These are phyloP conservation scores for Cercophora scortea DNA, from an alignment of 495 filamentous ascomycete species.

Conservation along the genomic window DNA sequence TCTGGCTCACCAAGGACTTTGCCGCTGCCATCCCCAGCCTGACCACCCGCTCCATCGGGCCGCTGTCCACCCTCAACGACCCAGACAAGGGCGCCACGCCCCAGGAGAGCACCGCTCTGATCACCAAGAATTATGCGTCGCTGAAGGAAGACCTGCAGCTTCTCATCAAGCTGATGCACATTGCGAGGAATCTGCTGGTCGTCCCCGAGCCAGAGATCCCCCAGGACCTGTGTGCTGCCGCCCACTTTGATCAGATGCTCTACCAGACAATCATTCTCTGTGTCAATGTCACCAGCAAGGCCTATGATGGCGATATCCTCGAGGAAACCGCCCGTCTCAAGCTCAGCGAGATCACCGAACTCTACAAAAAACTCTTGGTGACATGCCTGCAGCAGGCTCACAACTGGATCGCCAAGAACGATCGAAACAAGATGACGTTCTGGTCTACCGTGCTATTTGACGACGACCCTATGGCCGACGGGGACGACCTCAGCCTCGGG, in stretches of 20 bases:
- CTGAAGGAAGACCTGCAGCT: slow-evolving; percentile 76
- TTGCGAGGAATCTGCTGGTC: slow-evolving; percentile 77
- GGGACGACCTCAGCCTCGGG: slow-evolving; percentile 33
- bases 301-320: slow-evolving; percentile 80
- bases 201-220: slow-evolving; percentile 63
- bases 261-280: slow-evolving; percentile 75
- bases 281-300: slow-evolving; percentile 79
- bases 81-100: slow-evolving; percentile 46
- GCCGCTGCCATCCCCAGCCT: slow-evolving; percentile 28
- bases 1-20: slow-evolving; percentile 46
- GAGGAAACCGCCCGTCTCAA: slow-evolving; percentile 48
- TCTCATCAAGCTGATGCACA: slow-evolving; percentile 75
- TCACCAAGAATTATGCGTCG: slow-evolving; percentile 65
- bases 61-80: slow-evolving; percentile 23
- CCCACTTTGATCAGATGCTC: slow-evolving; percentile 74
- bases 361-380: slow-evolving; percentile 81
- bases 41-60: slow-evolving; percentile 29
- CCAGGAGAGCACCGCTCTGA: slow-evolving; percentile 59
- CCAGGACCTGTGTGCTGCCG: slow-evolving; percentile 77
- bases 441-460: slow-evolving; percentile 81
- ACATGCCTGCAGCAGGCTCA: slow-evolving; percentile 85
- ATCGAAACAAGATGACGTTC: slow-evolving; percentile 81
- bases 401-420: slow-evolving; percentile 87
- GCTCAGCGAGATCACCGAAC: slow-evolving; percentile 46
- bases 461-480: slow-evolving; percentile 35